Percentiles rank a stretch among this genome's conserved stretches.
phyloP scores from a whole-genome alignment of 306 rosid genomes.

The Lablab purpureus region DNA sequence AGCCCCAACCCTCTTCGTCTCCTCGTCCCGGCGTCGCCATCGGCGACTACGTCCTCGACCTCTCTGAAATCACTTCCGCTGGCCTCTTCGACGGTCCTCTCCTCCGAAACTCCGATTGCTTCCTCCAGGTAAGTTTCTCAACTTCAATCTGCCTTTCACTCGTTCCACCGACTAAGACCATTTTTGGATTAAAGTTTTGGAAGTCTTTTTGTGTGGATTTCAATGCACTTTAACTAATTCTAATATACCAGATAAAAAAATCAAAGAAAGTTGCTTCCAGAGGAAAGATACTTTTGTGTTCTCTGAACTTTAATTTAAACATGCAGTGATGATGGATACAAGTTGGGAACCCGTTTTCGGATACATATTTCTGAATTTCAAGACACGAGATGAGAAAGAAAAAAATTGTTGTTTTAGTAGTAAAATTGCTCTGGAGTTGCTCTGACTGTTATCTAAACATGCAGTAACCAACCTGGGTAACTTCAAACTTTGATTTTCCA shows the following conservation, averaged over 20 bases:
- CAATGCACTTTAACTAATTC: no score
- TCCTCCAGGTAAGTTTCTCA: slow-evolving; percentile 62
- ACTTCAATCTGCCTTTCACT: neutral
- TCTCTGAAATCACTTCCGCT: slow-evolving; percentile 73
- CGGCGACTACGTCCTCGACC: slow-evolving; percentile 87
- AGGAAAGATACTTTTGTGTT: no score
- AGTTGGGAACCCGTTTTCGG: neutral
- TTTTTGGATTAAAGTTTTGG: neutral
- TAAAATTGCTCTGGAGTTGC: neutral
- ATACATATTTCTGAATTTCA: neutral
- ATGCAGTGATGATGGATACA: no score
- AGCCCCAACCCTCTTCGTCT: slow-evolving; percentile 54
- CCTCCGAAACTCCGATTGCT: slow-evolving; percentile 78
- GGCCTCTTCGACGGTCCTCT: slow-evolving; percentile 85
- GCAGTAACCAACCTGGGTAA: neutral
- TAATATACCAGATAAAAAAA: neutral
- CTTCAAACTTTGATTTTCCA: neutral
- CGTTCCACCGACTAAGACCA: neutral
- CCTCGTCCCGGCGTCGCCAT: slow-evolving; percentile 89
- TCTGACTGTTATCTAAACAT: neutral
- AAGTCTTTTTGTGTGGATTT: no score
- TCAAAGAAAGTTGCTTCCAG: neutral
- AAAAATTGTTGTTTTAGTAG: neutral
- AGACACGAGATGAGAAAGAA: neutral
- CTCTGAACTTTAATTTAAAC: no score